Conservation (phyloP, 2,329 filamentous ascomycete species). For the Aureobasidium sp. region DNA sequence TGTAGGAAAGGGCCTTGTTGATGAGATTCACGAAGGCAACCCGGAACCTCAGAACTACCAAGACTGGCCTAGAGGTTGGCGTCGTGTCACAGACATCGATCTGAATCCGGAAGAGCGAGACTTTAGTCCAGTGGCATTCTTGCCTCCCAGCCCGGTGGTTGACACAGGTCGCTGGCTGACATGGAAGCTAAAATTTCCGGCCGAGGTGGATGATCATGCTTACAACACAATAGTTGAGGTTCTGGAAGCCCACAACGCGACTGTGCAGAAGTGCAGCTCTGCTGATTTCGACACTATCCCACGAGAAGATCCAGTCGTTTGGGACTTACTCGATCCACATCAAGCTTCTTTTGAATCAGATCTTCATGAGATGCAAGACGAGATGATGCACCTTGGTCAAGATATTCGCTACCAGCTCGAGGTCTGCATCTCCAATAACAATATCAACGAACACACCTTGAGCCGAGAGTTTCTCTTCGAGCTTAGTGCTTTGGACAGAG, state of each 20-base stretch:
- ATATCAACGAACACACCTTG: conserved; percentile 70
- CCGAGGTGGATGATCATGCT: neutral
- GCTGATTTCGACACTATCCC: neutral
- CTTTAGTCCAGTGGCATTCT: conserved; percentile 5
- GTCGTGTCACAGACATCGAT: conserved; percentile 56
- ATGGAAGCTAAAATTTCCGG: conserved; percentile 32
- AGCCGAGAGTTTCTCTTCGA: conserved; percentile 56
- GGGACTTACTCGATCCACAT: conserved; percentile 7
- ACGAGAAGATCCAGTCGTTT: neutral
- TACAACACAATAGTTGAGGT: conserved; percentile 22
- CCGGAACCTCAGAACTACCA: conserved; percentile 44
- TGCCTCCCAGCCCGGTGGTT: conserved; percentile 7
- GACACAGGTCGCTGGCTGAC: conserved; percentile 52
- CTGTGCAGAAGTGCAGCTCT: conserved; percentile 12
- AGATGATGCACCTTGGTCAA: conserved; percentile 42
- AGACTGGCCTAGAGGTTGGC: conserved; percentile 48
- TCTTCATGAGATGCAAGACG: conserved; percentile 19
- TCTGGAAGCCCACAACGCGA: conserved; percentile 66
- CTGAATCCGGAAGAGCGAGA: conserved; percentile 25
- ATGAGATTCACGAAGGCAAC: conserved; percentile 28
- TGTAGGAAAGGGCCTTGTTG: conserved; percentile 29
- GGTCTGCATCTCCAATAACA: conserved; percentile 75
- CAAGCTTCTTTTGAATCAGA: conserved; percentile 10
- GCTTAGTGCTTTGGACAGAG: conserved; percentile 45
- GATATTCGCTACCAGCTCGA: conserved; percentile 82